Evolutionary conservation across 306 rosid species (phyloP).

Genomic region (Clitoria ternatea): DNA sequence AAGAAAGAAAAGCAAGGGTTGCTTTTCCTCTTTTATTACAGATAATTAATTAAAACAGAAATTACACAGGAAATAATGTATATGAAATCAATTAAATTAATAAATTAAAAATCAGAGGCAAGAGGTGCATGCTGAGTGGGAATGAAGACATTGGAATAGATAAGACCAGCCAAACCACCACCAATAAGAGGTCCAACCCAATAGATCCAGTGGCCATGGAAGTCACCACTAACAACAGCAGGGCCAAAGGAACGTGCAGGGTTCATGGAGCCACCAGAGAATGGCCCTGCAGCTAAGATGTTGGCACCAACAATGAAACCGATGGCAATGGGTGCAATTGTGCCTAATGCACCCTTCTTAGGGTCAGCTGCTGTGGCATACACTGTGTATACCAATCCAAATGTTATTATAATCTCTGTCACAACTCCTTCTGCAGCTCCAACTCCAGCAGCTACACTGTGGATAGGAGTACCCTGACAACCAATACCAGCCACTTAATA

Average conservation of each 20-base stretch:
- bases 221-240: slow-evolving; percentile 75
- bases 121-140: slow-evolving; percentile 58
- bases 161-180: slow-evolving; percentile 80
- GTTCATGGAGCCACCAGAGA: slow-evolving; percentile 93
- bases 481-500: background rate
- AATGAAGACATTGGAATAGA: slow-evolving; percentile 57
- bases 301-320: slow-evolving; percentile 91
- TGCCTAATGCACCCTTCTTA: slow-evolving; percentile 76
- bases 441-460: slow-evolving; percentile 60
- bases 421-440: slow-evolving; percentile 76
- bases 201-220: slow-evolving; percentile 74
- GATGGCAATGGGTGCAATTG: slow-evolving; percentile 86
- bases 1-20: slow-evolving; percentile 23
- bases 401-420: slow-evolving; percentile 68
- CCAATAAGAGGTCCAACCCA: slow-evolving; percentile 93
- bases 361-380: slow-evolving; percentile 94
- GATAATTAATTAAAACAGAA: too few species aligned
- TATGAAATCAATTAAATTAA: background rate
- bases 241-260: slow-evolving; percentile 95
- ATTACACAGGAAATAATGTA: background rate
- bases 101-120: slow-evolving; percentile 26
- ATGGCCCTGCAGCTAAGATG: slow-evolving; percentile 85
- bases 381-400: slow-evolving; percentile 82
- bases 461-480: slow-evolving; percentile 54
- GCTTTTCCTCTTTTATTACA: slow-evolving; percentile 30